phyloP scores from a whole-genome alignment of 1,284 basidiomycete genomes.

The Pascua guehoae region DNA sequence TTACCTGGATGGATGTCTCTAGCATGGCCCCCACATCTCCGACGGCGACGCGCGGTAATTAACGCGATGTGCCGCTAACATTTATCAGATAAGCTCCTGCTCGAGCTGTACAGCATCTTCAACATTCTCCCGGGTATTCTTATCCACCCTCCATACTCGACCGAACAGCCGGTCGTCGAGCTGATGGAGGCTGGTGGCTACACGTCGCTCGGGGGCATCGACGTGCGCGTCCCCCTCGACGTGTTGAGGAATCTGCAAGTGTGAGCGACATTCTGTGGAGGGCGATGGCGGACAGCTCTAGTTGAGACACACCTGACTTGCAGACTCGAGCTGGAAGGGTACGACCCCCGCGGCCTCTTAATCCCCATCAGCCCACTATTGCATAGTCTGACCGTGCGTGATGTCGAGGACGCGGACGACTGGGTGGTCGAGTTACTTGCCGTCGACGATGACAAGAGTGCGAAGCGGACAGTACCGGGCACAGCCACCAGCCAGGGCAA shows the following conservation, averaged over 20 bases:
- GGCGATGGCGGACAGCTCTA: neutral
- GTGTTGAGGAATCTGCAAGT: conserved; percentile 45
- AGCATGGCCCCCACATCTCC: too few species aligned
- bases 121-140: conserved; percentile 44
- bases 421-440: conserved; percentile 44
- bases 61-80: conserved; percentile 4
- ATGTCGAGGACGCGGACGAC: conserved; percentile 47
- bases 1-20: neutral
- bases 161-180: conserved; percentile 44
- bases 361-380: conserved; percentile 37
- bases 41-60: too few species aligned
- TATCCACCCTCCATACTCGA: conserved; percentile 41
- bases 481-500: too few species aligned
- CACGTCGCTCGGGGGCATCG: conserved; percentile 44
- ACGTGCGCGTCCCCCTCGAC: conserved; percentile 46
- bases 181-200: conserved; percentile 46
- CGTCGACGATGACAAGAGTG: neutral
- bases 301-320: neutral
- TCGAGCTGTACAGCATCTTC: conserved; percentile 44
- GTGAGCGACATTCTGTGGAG: conserved; percentile 25
- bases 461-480: too few species aligned
- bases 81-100: conserved; percentile 35
- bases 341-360: conserved; percentile 43
- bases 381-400: conserved; percentile 41
- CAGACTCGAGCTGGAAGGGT: conserved; percentile 47